Conservation (phyloP, 2,329 filamentous ascomycete species). For the Aspergillus floridensis region DNA sequence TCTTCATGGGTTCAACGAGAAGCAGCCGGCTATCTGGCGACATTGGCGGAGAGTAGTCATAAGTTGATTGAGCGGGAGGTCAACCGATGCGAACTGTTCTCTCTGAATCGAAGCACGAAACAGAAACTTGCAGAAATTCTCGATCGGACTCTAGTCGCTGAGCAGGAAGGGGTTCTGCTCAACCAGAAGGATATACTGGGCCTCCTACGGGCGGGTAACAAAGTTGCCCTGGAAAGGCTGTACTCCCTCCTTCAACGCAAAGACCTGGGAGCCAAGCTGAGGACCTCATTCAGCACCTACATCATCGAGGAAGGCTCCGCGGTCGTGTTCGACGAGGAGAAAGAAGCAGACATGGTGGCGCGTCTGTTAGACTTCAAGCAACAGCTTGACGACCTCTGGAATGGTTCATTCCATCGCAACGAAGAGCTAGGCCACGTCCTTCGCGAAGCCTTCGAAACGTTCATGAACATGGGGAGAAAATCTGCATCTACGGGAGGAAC, state of each 20-base stretch:
- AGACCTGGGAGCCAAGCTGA: conserved; percentile 67
- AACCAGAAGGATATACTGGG: conserved; percentile 66
- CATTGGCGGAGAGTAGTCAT: conserved; percentile 71
- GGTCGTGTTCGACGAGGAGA: conserved; percentile 77
- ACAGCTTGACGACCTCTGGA: conserved; percentile 72
- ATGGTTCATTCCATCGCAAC: conserved; percentile 72
- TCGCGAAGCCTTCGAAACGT: conserved; percentile 79
- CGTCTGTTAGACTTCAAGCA: conserved; percentile 78
- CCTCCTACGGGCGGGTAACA: conserved; percentile 68
- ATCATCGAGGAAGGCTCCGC: conserved; percentile 70
- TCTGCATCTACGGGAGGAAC: conserved; percentile 70
- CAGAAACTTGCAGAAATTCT: conserved; percentile 70
- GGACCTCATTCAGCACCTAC: conserved; percentile 72
- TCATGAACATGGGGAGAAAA: conserved; percentile 85
- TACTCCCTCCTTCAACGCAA: conserved; percentile 75
- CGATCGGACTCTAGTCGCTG: conserved; percentile 68
- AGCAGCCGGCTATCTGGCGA: conserved; percentile 63
- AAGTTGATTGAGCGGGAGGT: conserved; percentile 70
- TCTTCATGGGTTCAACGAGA: conserved; percentile 66
- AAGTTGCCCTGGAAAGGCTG: conserved; percentile 68
- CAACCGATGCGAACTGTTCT: conserved; percentile 73
- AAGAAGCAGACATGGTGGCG: conserved; percentile 81
- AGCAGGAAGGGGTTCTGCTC: conserved; percentile 65
- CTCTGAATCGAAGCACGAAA: conserved; percentile 79
- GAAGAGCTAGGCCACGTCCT: conserved; percentile 74